Evolutionary conservation across 331 rosid genomes (phyloP).

Genomic region (Stylosanthes scabra): DNA sequence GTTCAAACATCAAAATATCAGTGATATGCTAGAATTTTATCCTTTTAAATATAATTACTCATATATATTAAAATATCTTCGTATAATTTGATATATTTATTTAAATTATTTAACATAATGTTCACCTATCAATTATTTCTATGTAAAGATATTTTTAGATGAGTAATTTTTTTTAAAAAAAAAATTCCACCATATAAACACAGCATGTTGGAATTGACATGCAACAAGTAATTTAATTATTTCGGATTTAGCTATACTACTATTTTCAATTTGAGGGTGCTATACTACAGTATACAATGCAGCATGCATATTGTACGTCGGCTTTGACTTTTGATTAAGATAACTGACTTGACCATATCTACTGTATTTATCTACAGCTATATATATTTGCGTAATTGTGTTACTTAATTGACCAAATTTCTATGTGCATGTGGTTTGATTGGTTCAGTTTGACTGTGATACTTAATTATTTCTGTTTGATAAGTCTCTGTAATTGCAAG

Average conservation of each 20-base stretch:
- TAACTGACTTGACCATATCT: slow-evolving; percentile 31
- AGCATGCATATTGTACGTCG: slow-evolving; percentile 13
- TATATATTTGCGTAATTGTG: no score
- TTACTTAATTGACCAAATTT: slow-evolving; percentile 13
- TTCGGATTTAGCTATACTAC: no score
- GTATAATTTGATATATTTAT: no score
- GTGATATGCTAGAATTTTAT: no score
- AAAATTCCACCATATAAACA: not conserved
- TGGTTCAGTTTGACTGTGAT: not conserved
- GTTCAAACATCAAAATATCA: no score
- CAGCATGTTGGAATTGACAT: not conserved
- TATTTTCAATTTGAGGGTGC: slow-evolving; percentile 44
- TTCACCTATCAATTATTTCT: no score
- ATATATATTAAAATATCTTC: no score
- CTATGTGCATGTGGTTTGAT: slow-evolving; percentile 32
- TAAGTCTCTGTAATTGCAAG: not conserved
- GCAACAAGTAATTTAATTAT: no score
- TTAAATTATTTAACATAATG: no score
- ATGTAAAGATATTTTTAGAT: no score
- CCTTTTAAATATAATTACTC: no score
- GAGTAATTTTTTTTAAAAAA: slow-evolving; percentile 26
- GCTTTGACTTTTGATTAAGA: slow-evolving; percentile 40
- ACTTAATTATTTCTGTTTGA: slow-evolving; percentile 3
- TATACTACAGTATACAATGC: no score
- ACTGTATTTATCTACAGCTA: not conserved